Evolutionary conservation across 371 early-diverging fungal genomes (phyloP).

Genomic region (Mucor irregularis): DNA sequence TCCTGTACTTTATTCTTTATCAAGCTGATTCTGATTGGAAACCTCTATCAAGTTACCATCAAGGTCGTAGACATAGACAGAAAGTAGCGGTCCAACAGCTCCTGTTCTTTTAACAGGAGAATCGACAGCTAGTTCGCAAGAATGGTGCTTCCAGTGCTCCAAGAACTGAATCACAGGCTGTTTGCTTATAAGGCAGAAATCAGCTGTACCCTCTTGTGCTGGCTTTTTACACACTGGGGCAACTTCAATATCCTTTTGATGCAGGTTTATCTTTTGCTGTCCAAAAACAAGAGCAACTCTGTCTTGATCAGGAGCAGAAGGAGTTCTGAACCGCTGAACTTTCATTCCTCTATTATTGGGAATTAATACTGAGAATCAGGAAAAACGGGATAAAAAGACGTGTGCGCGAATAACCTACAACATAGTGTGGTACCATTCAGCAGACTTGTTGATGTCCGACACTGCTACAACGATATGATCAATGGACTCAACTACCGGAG

Average conservation of each 20-base stretch:
- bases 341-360: conserved; percentile 5
- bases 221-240: conserved; percentile 13
- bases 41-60: conserved; percentile 21
- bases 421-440: conserved; percentile 21
- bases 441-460: conserved; percentile 10
- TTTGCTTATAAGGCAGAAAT: conserved; percentile 18
- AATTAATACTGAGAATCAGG: not conserved
- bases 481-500: conserved; percentile 1
- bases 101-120: conserved; percentile 10
- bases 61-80: conserved; percentile 15
- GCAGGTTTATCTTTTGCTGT: conserved; percentile 23
- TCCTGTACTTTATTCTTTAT: too few relatives aligned
- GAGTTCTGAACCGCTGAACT: conserved; percentile 9
- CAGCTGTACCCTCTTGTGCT: conserved; percentile 14
- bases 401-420: conserved; percentile 1
- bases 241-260: conserved; percentile 8
- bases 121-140: not conserved
- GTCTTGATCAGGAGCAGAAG: conserved; percentile 8
- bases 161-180: conserved; percentile 9
- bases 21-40: too few relatives aligned
- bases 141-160: conserved; percentile 16
- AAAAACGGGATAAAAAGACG: not conserved
- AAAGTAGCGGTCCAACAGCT: conserved; percentile 3
- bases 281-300: conserved; percentile 12
- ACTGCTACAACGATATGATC: conserved; percentile 22